Evolutionary conservation across 371 early-diverging fungal genomes (phyloP).

Genomic region (Dinochytrium kinnereticum): DNA sequence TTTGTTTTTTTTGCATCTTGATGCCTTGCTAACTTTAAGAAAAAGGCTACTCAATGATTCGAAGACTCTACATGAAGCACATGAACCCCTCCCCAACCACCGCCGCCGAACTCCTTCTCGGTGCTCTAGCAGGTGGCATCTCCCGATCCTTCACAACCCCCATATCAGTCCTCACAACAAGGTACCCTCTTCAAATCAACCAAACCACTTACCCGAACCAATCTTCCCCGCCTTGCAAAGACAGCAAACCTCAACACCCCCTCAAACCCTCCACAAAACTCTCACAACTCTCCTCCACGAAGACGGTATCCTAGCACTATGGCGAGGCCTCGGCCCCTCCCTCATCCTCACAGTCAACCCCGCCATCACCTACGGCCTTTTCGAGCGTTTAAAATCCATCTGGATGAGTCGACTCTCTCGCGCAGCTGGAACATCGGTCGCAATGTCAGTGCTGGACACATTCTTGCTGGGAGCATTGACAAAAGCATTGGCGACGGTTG

Average conservation of each 20-base stretch:
- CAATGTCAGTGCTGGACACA: conserved; percentile 57
- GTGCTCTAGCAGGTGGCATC: conserved; percentile 87
- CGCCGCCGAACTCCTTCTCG: conserved; percentile 73
- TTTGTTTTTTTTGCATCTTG: not conserved
- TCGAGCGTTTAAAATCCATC: conserved; percentile 72
- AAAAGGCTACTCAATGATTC: conserved; percentile 6
- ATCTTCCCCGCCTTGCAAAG: not conserved
- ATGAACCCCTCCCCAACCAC: conserved; percentile 55
- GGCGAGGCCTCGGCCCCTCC: conserved; percentile 89
- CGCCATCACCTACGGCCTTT: conserved; percentile 87
- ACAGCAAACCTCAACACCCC: not conserved
- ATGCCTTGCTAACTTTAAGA: not conserved
- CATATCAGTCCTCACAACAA: conserved; percentile 78
- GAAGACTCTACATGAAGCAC: conserved; percentile 34
- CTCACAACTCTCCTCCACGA: conserved; percentile 53
- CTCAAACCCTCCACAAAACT: conserved; percentile 72
- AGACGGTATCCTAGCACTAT: conserved; percentile 53
- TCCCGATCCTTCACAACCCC: conserved; percentile 87
- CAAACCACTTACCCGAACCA: not conserved
- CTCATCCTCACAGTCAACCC: conserved; percentile 85
- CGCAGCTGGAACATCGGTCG: not conserved
- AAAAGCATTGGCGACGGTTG: conserved; percentile 78
- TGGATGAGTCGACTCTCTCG: not conserved
- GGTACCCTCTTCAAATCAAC: conserved; percentile 32
- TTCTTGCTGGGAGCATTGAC: conserved; percentile 85